These are phyloP conservation scores for Penicillium cataractarum DNA, from an alignment of 495 filamentous ascomycete species.

Conservation along the genomic window DNA sequence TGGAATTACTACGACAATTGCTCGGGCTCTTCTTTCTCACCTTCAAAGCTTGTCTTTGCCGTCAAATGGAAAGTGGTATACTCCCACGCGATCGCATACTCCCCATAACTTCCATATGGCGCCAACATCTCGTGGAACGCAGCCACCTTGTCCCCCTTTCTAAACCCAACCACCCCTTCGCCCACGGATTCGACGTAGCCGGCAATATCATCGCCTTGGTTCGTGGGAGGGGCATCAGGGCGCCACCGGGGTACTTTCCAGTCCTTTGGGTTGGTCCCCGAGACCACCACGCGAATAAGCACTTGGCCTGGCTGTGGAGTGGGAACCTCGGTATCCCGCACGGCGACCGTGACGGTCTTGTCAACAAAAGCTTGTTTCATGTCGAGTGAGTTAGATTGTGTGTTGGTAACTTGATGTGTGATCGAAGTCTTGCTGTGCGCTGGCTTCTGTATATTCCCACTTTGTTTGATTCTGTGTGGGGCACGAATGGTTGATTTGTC, in stretches of 20 bases:
- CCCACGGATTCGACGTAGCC: constrained; percentile 64
- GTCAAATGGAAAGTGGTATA: constrained; percentile 73
- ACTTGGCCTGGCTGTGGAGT: constrained; percentile 62
- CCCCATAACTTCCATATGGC: constrained; percentile 64
- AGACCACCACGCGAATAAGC: constrained; percentile 69
- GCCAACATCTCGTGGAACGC: constrained; percentile 65
- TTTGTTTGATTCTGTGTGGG: not conserved
- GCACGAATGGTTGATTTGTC: not conserved
- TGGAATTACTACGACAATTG: not conserved
- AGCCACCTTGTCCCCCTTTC: constrained; percentile 66
- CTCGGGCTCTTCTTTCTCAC: not conserved
- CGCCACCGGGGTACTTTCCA: constrained; percentile 59
- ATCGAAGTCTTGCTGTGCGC: not conserved
- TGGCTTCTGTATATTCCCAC: not conserved
- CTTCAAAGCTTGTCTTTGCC: constrained; percentile 1
- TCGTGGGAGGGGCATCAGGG: constrained; percentile 32
- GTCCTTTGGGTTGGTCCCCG: constrained; percentile 79
- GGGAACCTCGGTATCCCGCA: constrained; percentile 68
- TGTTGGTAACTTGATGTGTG: not conserved
- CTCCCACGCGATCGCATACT: constrained; percentile 66
- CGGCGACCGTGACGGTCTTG: constrained; percentile 56
- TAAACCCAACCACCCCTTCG: constrained; percentile 61
- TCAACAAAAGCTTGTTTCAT: constrained; percentile 73
- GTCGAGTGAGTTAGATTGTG: not conserved
- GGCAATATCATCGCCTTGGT: constrained; percentile 73